A percentile compares a stretch with the other conserved stretches of the same genome.
Conservation (phyloP, 495 filamentous ascomycete genomes). For the Tirmania nivea region DNA sequence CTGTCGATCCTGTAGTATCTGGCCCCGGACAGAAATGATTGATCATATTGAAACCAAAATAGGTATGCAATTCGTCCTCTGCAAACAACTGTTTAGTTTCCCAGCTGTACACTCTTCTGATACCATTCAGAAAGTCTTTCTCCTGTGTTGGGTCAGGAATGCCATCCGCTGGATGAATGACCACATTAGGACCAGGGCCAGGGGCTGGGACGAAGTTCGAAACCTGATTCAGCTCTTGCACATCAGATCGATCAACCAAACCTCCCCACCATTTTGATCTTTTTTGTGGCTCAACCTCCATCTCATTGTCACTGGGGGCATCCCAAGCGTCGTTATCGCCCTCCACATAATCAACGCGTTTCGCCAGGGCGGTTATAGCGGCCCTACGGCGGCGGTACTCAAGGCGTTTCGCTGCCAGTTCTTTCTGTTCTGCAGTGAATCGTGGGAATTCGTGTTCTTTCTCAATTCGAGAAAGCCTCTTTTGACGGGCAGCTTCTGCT, state of each 20-base stretch:
- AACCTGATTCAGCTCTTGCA: not conserved
- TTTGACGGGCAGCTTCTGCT: conserved; percentile 5
- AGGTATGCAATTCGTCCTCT: not conserved
- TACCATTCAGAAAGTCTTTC: conserved; percentile 12
- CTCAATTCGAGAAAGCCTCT: not conserved
- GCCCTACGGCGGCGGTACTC: not conserved
- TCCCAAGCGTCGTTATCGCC: not conserved
- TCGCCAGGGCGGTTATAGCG: not conserved
- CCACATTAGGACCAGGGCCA: not conserved
- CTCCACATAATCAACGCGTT: not conserved
- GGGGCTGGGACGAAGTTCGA: not conserved
- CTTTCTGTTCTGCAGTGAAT: conserved; percentile 19
- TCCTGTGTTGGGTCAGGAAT: conserved; percentile 11
- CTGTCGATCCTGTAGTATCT: conserved; percentile 1
- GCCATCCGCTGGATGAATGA: not conserved
- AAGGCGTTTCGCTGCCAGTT: conserved; percentile 9
- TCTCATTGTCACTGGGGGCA: not conserved
- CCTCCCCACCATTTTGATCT: conserved; percentile 18
- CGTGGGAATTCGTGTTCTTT: conserved; percentile 1
- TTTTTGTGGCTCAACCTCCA: conserved; percentile 7
- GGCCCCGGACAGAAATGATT: conserved; percentile 18
- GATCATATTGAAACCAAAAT: conserved; percentile 15
- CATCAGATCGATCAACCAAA: conserved; percentile 13
- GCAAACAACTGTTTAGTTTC: conserved; percentile 6
- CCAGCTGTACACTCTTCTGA: conserved; percentile 15